Percentiles rank a stretch among this genome's conserved stretches.
phyloP scores from a whole-genome alignment of 495 filamentous ascomycete species.

The Neohortaea acidophila region DNA sequence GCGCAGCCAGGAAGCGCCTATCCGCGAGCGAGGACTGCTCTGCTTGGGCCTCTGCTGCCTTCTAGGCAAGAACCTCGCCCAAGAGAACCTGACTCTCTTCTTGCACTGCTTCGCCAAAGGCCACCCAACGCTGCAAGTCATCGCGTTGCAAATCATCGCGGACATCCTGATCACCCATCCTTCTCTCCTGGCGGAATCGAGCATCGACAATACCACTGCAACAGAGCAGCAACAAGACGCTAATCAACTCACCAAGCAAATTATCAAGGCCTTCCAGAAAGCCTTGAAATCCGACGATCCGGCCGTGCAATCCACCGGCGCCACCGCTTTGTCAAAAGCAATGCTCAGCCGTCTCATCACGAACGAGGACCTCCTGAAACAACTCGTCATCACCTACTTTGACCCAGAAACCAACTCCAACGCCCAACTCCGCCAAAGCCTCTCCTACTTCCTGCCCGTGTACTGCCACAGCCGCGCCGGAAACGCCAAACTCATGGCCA shows the following conservation, averaged over 20 bases:
- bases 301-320: constrained; percentile 68
- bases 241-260: constrained; percentile 37
- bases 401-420: constrained; percentile 72
- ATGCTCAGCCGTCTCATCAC: constrained; percentile 55
- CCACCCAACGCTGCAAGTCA: constrained; percentile 74
- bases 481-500: constrained; percentile 66
- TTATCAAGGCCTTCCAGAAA: constrained; percentile 65
- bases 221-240: constrained; percentile 27
- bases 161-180: constrained; percentile 86
- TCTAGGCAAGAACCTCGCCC: constrained; percentile 75
- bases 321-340: constrained; percentile 68
- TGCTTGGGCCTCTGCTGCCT: constrained; percentile 85
- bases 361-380: constrained; percentile 60
- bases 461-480: constrained; percentile 71
- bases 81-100: constrained; percentile 86
- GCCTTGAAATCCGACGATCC: constrained; percentile 54
- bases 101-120: constrained; percentile 92
- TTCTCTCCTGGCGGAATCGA: constrained; percentile 39
- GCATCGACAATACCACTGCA: constrained; percentile 3
- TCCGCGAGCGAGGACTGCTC: constrained; percentile 74
- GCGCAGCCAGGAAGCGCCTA: constrained; percentile 78
- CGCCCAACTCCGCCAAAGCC: constrained; percentile 70
- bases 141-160: constrained; percentile 78
- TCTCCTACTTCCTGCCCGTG: constrained; percentile 92
- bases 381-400: constrained; percentile 74